These are phyloP conservation scores for Mortierella alpina DNA, from an alignment of 192 early-diverging fungal genomes.

Conservation along the genomic window DNA sequence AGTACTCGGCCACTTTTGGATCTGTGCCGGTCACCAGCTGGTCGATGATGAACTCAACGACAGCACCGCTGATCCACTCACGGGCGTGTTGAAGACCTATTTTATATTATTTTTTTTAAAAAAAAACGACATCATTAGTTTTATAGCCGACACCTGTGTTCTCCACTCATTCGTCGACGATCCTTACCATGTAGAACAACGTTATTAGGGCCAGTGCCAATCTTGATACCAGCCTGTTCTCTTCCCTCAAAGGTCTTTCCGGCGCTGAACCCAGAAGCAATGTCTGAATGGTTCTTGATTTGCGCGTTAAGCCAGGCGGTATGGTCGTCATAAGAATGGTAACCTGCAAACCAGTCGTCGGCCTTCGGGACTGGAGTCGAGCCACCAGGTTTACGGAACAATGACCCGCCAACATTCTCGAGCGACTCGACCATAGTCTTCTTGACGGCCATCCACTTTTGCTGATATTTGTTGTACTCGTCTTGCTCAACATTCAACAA, in stretches of 20 bases:
- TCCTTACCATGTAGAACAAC: constrained; percentile 46
- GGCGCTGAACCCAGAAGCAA: constrained; percentile 24
- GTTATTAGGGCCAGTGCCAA: constrained; percentile 37
- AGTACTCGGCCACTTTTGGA: constrained; percentile 42
- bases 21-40: constrained; percentile 46
- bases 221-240: constrained; percentile 42
- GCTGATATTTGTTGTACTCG: constrained; percentile 25
- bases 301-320: constrained; percentile 30
- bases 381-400: no score
- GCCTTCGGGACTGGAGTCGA: background rate
- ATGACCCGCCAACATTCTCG: background rate
- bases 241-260: constrained; percentile 32
- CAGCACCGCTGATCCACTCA: constrained; percentile 60
- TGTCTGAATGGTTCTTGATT: constrained; percentile 20
- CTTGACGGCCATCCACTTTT: constrained; percentile 6
- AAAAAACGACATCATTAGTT: background rate
- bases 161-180: no score
- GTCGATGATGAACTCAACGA: constrained; percentile 30
- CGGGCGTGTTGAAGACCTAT: constrained; percentile 61
- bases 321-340: constrained; percentile 37
- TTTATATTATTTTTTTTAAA: background rate
- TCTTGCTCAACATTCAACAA: constrained; percentile 54
- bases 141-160: no score
- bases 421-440: constrained; percentile 8
- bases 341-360: constrained; percentile 36